Percentiles rank a stretch among this genome's conserved stretches.
Conservation (phyloP, 2,329 filamentous ascomycete species). For the Alternaria arbusti region DNA sequence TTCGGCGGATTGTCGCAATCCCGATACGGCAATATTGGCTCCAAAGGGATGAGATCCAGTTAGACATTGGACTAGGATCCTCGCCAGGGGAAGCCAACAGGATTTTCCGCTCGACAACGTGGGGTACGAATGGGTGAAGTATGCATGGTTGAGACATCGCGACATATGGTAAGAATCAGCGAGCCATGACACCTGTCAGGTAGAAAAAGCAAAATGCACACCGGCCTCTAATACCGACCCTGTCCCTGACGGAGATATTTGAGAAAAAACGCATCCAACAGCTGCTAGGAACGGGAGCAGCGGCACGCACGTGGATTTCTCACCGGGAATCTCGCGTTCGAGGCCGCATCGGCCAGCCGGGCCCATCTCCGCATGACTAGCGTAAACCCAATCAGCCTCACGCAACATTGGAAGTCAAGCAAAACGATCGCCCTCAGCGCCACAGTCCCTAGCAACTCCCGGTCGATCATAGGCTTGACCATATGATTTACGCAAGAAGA, state of each 20-base stretch:
- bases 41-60: neutral
- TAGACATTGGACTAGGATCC: neutral
- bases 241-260: neutral
- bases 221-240: neutral
- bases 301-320: conserved; percentile 1
- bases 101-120: neutral
- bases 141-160: neutral
- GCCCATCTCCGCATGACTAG: neutral
- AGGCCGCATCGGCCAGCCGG: neutral
- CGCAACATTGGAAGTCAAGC: neutral
- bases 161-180: neutral
- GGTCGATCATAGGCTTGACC: neutral
- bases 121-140: neutral
- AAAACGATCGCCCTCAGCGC: conserved; percentile 1
- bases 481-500: neutral
- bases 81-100: neutral
- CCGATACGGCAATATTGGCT: neutral
- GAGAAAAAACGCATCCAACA: neutral
- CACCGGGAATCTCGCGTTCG: neutral
- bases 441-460: neutral
- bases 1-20: neutral
- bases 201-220: neutral
- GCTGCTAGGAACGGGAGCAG: neutral
- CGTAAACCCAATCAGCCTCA: conserved; percentile 1
- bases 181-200: neutral